These are phyloP conservation scores for Fusarium anthophilum DNA, from an alignment of 2,329 filamentous ascomycete genomes.

Conservation along the genomic window DNA sequence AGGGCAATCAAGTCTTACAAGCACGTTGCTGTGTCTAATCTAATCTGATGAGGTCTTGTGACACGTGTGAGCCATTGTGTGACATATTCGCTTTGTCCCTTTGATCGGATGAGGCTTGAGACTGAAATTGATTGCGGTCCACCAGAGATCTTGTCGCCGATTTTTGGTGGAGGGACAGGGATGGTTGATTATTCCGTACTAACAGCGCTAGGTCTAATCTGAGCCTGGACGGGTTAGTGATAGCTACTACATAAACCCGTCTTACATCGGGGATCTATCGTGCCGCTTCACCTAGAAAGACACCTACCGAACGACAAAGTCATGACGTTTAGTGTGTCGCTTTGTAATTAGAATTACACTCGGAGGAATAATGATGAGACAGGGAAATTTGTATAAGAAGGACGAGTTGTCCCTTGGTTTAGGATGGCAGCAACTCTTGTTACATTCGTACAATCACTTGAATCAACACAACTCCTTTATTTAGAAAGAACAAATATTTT, in stretches of 20 bases:
- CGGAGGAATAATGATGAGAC: neutral
- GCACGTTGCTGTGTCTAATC: neutral
- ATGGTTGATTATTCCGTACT: constrained; percentile 18
- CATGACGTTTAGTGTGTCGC: constrained; percentile 1
- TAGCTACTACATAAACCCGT: neutral
- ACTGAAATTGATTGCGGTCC: neutral
- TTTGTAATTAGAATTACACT: neutral
- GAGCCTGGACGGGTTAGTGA: neutral
- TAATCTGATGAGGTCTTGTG: neutral
- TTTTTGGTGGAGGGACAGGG: neutral
- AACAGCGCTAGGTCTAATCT: fast-evolving
- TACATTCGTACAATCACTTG: neutral
- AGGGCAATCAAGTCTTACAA: constrained; percentile 21
- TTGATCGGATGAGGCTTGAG: neutral
- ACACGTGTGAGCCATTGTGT: neutral
- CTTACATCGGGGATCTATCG: constrained; percentile 14
- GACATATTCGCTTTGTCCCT: neutral
- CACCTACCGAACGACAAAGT: neutral
- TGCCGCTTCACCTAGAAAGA: constrained; percentile 15
- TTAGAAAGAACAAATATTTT: neutral
- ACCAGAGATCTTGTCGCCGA: constrained; percentile 8
- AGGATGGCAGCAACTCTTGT: neutral
- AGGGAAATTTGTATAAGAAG: constrained; percentile 1
- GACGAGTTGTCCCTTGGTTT: too few relatives aligned
- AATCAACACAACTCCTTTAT: neutral